Evolutionary conservation across 306 rosid genomes (phyloP).

Genomic region (Cucurbita pepo): DNA sequence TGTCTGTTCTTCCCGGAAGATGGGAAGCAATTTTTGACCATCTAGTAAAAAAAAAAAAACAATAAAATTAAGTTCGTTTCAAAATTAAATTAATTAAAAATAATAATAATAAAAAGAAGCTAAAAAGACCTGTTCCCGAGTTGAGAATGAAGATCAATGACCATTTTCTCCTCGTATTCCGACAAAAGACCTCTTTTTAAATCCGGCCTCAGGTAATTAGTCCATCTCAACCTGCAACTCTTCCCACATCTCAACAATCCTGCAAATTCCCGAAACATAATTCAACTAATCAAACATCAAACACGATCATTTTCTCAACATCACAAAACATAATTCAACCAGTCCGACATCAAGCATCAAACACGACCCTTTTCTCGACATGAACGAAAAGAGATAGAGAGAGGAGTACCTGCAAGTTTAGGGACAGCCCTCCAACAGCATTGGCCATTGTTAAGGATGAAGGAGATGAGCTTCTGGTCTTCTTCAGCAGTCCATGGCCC

Average conservation of each 20-base stretch:
- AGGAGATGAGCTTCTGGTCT: constrained; percentile 26
- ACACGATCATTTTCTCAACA: too few species aligned
- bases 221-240: constrained; percentile 1
- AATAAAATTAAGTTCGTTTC: not conserved
- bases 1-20: not conserved
- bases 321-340: too few species aligned
- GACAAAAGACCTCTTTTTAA: not conserved
- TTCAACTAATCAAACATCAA: not conserved
- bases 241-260: constrained; percentile 5
- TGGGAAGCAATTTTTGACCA: constrained; percentile 7
- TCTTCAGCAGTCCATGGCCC: constrained; percentile 46
- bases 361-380: too few species aligned
- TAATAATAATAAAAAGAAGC: not conserved
- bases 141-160: constrained; percentile 6
- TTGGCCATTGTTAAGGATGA: constrained; percentile 57
- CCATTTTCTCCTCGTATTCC: constrained; percentile 4
- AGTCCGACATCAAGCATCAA: too few species aligned
- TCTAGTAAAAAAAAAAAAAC: not conserved
- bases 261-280: not conserved
- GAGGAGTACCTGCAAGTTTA: constrained; percentile 45
- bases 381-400: not conserved
- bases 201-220: not conserved
- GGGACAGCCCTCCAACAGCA: constrained; percentile 77
- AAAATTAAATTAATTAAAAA: not conserved
- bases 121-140: not conserved